Base-by-base conservation (phyloP, 1,284 basidiomycete genomes). In the Tranzscheliella williamsii region DNA sequence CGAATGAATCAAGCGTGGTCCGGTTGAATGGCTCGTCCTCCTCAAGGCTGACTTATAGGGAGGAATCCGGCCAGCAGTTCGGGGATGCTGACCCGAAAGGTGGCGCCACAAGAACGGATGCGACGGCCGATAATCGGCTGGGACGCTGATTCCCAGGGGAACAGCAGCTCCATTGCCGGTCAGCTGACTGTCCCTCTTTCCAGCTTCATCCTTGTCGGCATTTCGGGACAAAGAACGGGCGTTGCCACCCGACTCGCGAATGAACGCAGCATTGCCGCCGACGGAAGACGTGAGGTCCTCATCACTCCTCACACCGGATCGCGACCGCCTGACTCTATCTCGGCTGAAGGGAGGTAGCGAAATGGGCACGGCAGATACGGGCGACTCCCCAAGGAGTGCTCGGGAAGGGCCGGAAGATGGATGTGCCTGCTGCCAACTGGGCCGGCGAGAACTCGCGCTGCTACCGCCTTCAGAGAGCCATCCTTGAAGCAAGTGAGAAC, bases 381-480 rank as follows among this genome's bases (percentile, higher is more conserved):
- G 39, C 5, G 43, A 42, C 0, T 34, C 38, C 41, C 26, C 26
- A 34, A n/a, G 8, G 18, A 23, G 12, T 34, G 49, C 17, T 31
- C 38, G 17, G 34, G 37, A 17, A 32, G 36, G 11, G 18, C 8
- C 8, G 8, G 11, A 20, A 37, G 16, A 7, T 9, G 20, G 18
- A 22, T 7, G 35, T 22, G 35, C 11, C 18, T 52, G 44, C 43
- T 64, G 61, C 54, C 54, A 64, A 24, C 61, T 64, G 5, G 54
- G 32, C 0, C 61, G 35, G 4, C 61, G 54, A 11, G 61, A 57
- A 29, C 47, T 64, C 8, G 61, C 23, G 2, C 46, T 47, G 42
- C 61, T 58, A 5, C 41, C 49, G 13, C 45, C 45, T 38, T 63
- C 60, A 16, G 60, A 63, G 3, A 52, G 38, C 50, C 50, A 62